Conservation (phyloP, 306 rosid genomes). For the Morella rubra region DNA sequence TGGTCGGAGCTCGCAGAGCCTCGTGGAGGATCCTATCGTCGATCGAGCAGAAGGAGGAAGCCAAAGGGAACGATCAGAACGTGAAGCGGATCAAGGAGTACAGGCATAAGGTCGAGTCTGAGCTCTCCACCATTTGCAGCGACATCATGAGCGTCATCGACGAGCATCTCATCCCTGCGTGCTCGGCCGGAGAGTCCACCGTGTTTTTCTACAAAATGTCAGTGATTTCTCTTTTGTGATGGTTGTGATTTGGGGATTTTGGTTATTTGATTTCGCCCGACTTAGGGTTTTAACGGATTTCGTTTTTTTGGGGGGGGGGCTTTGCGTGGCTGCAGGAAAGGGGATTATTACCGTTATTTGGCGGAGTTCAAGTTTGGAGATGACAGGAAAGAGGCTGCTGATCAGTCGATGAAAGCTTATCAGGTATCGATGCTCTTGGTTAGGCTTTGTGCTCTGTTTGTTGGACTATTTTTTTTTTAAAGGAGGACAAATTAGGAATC, state of each 20-base stretch:
- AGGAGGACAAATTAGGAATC: background rate
- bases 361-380: slow-evolving; percentile 48
- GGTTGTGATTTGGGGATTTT: background rate
- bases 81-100: slow-evolving; percentile 52
- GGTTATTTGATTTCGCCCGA: background rate
- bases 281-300: slow-evolving; percentile 4
- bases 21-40: slow-evolving; percentile 67
- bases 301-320: background rate
- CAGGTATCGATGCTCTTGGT: slow-evolving; percentile 26
- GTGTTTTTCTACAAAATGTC: slow-evolving; percentile 62
- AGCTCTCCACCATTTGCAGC: slow-evolving; percentile 44
- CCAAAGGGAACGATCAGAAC: slow-evolving; percentile 46
- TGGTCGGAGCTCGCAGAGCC: slow-evolving; percentile 61
- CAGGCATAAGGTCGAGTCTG: slow-evolving; percentile 52
- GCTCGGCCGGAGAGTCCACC: slow-evolving; percentile 39
- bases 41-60: slow-evolving; percentile 58
- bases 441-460: background rate
- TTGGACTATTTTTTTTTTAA: background rate
- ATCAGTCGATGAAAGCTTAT: slow-evolving; percentile 57
- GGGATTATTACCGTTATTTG: slow-evolving; percentile 58
- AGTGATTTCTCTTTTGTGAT: slow-evolving; percentile 3
- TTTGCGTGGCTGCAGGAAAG: slow-evolving; percentile 44
- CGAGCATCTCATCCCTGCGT: slow-evolving; percentile 51
- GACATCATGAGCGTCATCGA: slow-evolving; percentile 58
- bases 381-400: slow-evolving; percentile 61